A percentile compares a stretch with the other conserved stretches of the same genome.
These are phyloP conservation scores for Dactylellina parvicollis DNA, from an alignment of 2,329 filamentous ascomycete species.

Conservation along the genomic window DNA sequence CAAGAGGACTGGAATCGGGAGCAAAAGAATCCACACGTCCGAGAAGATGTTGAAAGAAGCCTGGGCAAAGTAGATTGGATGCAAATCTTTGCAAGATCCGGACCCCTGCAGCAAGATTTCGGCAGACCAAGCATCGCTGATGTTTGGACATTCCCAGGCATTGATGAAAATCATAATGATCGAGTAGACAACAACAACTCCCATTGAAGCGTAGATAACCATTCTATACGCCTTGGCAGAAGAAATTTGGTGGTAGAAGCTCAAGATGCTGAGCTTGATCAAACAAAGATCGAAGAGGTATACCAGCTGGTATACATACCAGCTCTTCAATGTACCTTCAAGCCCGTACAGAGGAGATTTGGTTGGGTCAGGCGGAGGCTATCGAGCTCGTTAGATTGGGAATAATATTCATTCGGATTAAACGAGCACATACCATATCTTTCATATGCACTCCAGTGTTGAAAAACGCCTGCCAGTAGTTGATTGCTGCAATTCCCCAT, in stretches of 20 bases:
- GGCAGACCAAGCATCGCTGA: constrained; percentile 57
- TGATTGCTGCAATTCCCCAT: constrained; percentile 56
- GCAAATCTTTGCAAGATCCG: constrained; percentile 60
- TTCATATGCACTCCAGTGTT: constrained; percentile 55
- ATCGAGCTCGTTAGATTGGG: too few species aligned
- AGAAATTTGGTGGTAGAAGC: constrained; percentile 63
- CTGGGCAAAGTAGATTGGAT: constrained; percentile 61
- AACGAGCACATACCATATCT: constrained; percentile 53
- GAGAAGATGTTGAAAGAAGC: constrained; percentile 64
- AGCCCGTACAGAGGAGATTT: constrained; percentile 46
- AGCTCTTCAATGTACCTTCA: constrained; percentile 59
- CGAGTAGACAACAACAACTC: constrained; percentile 59
- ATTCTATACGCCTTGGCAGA: constrained; percentile 56
- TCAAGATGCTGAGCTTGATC: constrained; percentile 63
- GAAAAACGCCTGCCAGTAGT: constrained; percentile 55
- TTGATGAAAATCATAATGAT: constrained; percentile 59
- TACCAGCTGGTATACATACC: constrained; percentile 62
- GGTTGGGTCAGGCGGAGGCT: constrained; percentile 43
- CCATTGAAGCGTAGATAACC: constrained; percentile 60
- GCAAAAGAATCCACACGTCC: constrained; percentile 64
- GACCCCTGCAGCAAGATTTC: constrained; percentile 55
- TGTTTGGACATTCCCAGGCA: constrained; percentile 58
- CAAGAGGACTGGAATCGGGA: constrained; percentile 66
- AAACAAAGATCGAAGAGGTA: constrained; percentile 61
- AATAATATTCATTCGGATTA: too few species aligned